Evolutionary conservation across 2,329 filamentous ascomycete genomes (phyloP).

Genomic region (Basipetospora sp.): DNA sequence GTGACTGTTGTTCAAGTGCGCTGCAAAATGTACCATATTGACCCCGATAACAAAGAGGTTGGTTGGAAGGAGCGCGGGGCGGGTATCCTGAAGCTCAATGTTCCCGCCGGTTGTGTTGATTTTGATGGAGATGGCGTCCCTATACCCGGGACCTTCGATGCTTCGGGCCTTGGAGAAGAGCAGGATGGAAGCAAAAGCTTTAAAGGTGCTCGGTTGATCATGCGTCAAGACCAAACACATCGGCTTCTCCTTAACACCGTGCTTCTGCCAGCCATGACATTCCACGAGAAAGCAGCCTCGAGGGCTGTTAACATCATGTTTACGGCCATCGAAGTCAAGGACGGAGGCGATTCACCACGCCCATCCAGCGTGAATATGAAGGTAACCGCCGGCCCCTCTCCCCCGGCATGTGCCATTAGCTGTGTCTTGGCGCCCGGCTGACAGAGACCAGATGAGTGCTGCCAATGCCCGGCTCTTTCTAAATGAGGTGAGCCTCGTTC

Average conservation of each 20-base stretch:
- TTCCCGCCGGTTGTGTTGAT: constrained; percentile 41
- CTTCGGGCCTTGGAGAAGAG: constrained; percentile 34
- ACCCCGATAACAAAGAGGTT: constrained; percentile 47
- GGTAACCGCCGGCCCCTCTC: constrained; percentile 25
- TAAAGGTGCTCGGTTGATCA: constrained; percentile 58
- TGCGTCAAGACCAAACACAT: constrained; percentile 81
- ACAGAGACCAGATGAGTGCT: constrained; percentile 31
- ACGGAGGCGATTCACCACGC: constrained; percentile 21
- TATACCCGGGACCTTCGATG: constrained; percentile 41
- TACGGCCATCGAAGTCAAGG: constrained; percentile 44
- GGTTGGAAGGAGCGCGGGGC: constrained; percentile 84
- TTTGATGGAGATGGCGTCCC: constrained; percentile 36
- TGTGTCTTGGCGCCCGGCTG: constrained; percentile 1
- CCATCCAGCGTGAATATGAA: constrained; percentile 47
- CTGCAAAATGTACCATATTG: constrained; percentile 73
- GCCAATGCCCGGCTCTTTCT: constrained; percentile 38
- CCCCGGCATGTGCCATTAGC: not conserved
- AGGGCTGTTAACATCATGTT: constrained; percentile 57
- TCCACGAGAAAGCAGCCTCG: constrained; percentile 60
- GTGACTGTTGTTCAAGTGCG: constrained; percentile 59
- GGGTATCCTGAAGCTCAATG: constrained; percentile 75
- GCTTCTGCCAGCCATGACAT: constrained; percentile 63
- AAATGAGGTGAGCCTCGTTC: constrained; percentile 33
- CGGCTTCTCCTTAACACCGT: constrained; percentile 76
- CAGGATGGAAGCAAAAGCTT: constrained; percentile 20